Evolutionary conservation across 306 rosid genomes (phyloP), one percentile per base, ranked within the genome.

Genomic region (Rosa chinensis): DNA sequence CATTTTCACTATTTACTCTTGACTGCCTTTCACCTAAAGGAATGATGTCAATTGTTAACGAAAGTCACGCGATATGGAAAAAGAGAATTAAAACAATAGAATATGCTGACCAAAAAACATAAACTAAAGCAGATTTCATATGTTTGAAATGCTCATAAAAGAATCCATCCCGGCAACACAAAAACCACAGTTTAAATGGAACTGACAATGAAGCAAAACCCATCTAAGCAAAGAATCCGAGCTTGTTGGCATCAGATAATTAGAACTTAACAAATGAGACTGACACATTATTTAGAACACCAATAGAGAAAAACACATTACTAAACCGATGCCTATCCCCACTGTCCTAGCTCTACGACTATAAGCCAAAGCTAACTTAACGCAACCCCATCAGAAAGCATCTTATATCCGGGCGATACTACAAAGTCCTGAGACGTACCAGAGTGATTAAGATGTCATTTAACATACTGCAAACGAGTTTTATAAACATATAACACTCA

Each of bases 1-100:
- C 92, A 89, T 86, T 81, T 67, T 82, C 73, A 32, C 42, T 32
- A 20, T 72, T 39, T 39, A 73, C 66, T 70, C 52, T 50, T 16
- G 52, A 79, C 77, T 75, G 40, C 3, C 68, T 10, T 64, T 43
- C 39, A 50, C 75, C 63, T 44, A 42, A 78, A 42, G 23, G 63
- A 35, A 76, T 21, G 21, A 63, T 21, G 50, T 52, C 62, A 48
- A 47, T 18, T 3, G 5, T 7, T 5, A 45, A 37, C 37, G 37
- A 42, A 74, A 42, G 45, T 58, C 21, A n/a, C 43, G 7, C 5
- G 1, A 56, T n/a, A 56, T 56, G 13, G 63, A 3, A 8, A n/a
- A 3, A 56, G 5, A 20, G 43, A 48, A 47, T 6, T 32, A 32
- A 32, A 32, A 32, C 37, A 32, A 32, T 32, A 32, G 43, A 71